Percentiles rank a stretch among this genome's conserved stretches.
phyloP scores from a whole-genome alignment of 2,329 filamentous ascomycete genomes.

The Claviceps monticola region DNA sequence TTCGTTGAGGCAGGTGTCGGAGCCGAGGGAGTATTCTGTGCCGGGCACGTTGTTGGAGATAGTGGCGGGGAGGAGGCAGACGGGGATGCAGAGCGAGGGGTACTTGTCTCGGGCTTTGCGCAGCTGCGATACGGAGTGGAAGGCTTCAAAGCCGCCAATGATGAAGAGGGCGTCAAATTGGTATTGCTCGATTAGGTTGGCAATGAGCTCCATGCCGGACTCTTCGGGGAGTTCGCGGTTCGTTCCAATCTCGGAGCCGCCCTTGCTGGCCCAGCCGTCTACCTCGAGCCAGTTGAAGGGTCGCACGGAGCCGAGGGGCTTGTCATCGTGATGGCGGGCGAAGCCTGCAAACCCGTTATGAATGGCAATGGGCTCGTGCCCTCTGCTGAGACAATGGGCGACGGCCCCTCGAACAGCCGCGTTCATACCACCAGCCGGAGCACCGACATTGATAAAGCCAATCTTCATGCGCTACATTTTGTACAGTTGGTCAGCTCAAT shows the following conservation, averaged over 20 bases:
- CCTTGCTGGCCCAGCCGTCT: constrained; percentile 88
- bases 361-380: constrained; percentile 85
- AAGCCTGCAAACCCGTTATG: constrained; percentile 96
- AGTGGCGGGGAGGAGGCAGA: constrained; percentile 85
- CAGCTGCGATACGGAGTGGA: constrained; percentile 79
- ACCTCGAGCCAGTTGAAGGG: constrained; percentile 87
- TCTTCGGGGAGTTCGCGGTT: constrained; percentile 87
- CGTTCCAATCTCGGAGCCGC: constrained; percentile 94
- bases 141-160: constrained; percentile 91
- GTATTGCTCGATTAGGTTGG: constrained; percentile 71
- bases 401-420: constrained; percentile 87
- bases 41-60: constrained; percentile 98
- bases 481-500: not conserved
- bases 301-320: constrained; percentile 69
- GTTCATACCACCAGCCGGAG: constrained; percentile 96
- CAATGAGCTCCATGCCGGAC: constrained; percentile 68
- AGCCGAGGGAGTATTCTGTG: constrained; percentile 92
- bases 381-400: constrained; percentile 79
- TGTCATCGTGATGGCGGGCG: constrained; percentile 75
- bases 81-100: constrained; percentile 80
- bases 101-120: constrained; percentile 66
- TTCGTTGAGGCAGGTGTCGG: constrained; percentile 92
- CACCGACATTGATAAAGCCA: constrained; percentile 92
- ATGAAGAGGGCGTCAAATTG: constrained; percentile 85
- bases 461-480: constrained; percentile 63